Evolutionary conservation across 208 protist genomes (phyloP).

Genomic region (Herpetomonas tarakana): DNA sequence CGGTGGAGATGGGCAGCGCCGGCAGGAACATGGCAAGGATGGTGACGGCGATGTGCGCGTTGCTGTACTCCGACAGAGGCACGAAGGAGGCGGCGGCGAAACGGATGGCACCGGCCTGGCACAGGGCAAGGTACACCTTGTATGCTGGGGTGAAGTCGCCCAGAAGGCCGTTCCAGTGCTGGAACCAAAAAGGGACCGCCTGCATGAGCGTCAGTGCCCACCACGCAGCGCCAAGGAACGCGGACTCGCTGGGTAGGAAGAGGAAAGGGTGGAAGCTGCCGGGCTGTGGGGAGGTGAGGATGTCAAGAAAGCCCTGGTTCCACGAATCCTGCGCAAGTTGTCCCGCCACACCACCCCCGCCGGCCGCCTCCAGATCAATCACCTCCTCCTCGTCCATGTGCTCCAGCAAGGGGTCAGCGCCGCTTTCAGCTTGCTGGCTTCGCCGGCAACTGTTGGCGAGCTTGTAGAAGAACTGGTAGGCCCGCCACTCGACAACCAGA

Average conservation of each 20-base stretch:
- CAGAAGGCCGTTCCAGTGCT: conserved; percentile 64
- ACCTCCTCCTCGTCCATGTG: conserved; percentile 2
- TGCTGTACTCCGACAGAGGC: conserved; percentile 56
- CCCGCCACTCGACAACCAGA: conserved; percentile 37
- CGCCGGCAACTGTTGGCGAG: background rate
- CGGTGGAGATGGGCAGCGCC: conserved; percentile 70
- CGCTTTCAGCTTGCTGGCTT: background rate
- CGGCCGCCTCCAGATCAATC: conserved; percentile 7
- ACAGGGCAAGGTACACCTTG: conserved; percentile 67
- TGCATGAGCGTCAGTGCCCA: conserved; percentile 46
- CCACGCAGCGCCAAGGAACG: conserved; percentile 58
- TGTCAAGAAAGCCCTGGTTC: conserved; percentile 49
- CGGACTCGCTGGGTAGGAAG: conserved; percentile 46
- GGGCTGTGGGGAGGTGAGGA: conserved; percentile 39
- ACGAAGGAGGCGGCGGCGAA: conserved; percentile 75
- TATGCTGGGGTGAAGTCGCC: conserved; percentile 37
- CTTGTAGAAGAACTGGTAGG: conserved; percentile 8
- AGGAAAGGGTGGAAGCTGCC: conserved; percentile 72
- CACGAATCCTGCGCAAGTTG: conserved; percentile 15
- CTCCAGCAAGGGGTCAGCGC: background rate
- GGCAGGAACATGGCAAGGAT: conserved; percentile 81
- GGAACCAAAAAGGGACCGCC: conserved; percentile 56
- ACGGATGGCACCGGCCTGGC: conserved; percentile 60
- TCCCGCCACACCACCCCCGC: background rate
- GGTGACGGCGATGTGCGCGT: conserved; percentile 65